These are phyloP conservation scores for Boletus albobrunnescens DNA, from an alignment of 1,284 basidiomycete species.

Conservation along the genomic window DNA sequence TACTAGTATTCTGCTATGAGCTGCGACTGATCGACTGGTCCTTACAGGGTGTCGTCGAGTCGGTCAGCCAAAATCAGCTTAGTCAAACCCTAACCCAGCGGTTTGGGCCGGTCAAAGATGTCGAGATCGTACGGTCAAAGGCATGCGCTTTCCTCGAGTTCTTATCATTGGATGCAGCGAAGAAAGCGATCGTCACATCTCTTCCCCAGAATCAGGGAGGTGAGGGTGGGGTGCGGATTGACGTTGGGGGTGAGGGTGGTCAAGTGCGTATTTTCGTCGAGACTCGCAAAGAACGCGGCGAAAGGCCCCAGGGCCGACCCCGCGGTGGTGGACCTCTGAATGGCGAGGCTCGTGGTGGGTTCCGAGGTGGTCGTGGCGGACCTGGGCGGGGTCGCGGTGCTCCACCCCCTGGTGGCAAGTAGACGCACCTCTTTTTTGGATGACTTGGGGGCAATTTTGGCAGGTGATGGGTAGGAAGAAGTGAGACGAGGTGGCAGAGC, in stretches of 20 bases:
- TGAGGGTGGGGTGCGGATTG: constrained; percentile 83
- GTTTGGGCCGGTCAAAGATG: constrained; percentile 85
- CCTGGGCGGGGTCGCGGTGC: constrained; percentile 35
- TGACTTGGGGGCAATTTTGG: constrained; percentile 6
- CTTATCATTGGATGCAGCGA: constrained; percentile 70
- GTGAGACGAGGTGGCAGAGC: constrained; percentile 1
- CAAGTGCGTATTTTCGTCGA: constrained; percentile 73
- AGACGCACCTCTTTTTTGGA: constrained; percentile 1
- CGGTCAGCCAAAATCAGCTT: constrained; percentile 62
- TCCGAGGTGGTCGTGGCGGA: constrained; percentile 36
- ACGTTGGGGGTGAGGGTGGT: constrained; percentile 48
- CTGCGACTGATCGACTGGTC: constrained; percentile 5
- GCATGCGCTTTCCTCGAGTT: constrained; percentile 97
- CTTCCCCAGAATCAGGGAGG: constrained; percentile 67
- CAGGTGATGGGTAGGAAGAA: constrained; percentile 1
- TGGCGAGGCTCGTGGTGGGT: constrained; percentile 40
- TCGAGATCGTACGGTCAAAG: constrained; percentile 85
- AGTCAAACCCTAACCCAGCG: constrained; percentile 55
- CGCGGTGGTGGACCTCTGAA: constrained; percentile 46
- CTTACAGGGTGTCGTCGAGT: constrained; percentile 67
- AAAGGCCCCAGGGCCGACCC: constrained; percentile 54
- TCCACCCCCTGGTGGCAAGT: constrained; percentile 26
- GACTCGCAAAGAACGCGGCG: constrained; percentile 84
- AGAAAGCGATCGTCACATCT: constrained; percentile 78
- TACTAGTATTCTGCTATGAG: background rate